A percentile compares a stretch with the other conserved stretches of the same genome.
These are phyloP conservation scores for Trapa incisa DNA, from an alignment of 345 rosid species.

Conservation along the genomic window DNA sequence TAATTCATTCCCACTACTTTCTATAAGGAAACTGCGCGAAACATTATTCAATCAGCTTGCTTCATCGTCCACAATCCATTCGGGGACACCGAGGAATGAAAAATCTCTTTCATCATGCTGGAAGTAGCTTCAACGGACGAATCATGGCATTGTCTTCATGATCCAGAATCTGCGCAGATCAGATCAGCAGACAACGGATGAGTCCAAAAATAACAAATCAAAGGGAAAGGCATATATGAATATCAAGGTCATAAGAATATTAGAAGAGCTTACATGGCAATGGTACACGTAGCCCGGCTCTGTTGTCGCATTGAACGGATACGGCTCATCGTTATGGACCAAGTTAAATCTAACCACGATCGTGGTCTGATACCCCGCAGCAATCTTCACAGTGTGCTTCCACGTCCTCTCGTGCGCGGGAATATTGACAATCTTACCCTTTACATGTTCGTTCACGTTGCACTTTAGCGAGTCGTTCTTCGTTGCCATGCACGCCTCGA, in stretches of 20 bases:
- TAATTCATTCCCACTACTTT: too few relatives aligned
- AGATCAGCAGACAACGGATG: neutral
- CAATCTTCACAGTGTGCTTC: conserved; percentile 77
- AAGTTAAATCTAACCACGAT: conserved; percentile 46
- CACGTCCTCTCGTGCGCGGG: conserved; percentile 57
- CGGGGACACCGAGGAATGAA: too few relatives aligned
- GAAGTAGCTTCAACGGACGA: conserved; percentile 49
- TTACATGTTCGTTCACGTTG: conserved; percentile 32
- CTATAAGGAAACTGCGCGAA: too few relatives aligned
- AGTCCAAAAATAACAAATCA: too few relatives aligned
- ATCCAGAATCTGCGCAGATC: conserved; percentile 52
- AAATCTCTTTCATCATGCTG: neutral
- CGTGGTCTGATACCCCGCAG: conserved; percentile 45
- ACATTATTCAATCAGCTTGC: too few relatives aligned
- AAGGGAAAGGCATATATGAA: too few relatives aligned
- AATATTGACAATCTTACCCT: conserved; percentile 36
- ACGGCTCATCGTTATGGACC: conserved; percentile 45
- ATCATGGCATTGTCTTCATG: conserved; percentile 91
- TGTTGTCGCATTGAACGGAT: conserved; percentile 44
- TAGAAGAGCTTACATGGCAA: conserved; percentile 51
- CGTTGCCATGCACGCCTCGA: conserved; percentile 47
- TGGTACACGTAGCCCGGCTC: conserved; percentile 86
- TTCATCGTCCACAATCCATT: too few relatives aligned
- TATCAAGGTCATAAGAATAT: neutral
- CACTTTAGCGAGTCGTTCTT: conserved; percentile 50